Evolutionary conservation across 202 grass and related monocot genomes (phyloP), one percentile per base, ranked within the genome.

Genomic region (Zizania palustris): DNA sequence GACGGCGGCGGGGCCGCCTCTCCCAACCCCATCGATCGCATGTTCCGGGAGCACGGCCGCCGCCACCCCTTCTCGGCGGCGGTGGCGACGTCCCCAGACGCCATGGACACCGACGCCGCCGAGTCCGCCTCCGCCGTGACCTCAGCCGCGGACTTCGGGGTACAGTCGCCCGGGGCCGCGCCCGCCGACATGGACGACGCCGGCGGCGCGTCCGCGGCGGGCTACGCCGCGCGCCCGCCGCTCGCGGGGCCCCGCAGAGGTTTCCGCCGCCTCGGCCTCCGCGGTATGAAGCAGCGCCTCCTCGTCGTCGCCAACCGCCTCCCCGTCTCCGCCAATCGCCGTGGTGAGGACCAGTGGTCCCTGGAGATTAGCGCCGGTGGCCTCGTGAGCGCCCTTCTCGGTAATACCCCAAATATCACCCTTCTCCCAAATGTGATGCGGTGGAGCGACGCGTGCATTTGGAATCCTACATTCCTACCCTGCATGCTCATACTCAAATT

Each of bases 361-460:
- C 85, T 99, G 42, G 96, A 99, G 85, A 96, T 96, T 63, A 99
- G 96, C 78, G 96, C 90, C 42, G 96, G 96, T 0, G 96, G 96
- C 42, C 87, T 99, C 19, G 96, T 99, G 43, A 99, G 96, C 59
- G 96, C 96, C 46, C 88, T 99, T 8, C 89, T 99, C 10, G 96
- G 96, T 99, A 82, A 73, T 72, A 55, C 67, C 28, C 39, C 37
- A 15, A 79, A 68, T 73, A 38, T 49, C 28, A 3, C 16, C 77
- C 54, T 69, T 72, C 46, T 76, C 58, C 66, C 66, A 51, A 81
- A 81, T 84, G 72, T 22, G 49, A 76, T 45, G 16, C 37, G 65
- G 7, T 22, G 15, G 41, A 63, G 8, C 21, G 64, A 38, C 56
- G 87, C 78, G 85, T 85, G 87, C 73, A 61, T 7, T 42, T 5